Conservation (phyloP, 2,329 filamentous ascomycete genomes). For the Tolypocladium pustulatum region DNA sequence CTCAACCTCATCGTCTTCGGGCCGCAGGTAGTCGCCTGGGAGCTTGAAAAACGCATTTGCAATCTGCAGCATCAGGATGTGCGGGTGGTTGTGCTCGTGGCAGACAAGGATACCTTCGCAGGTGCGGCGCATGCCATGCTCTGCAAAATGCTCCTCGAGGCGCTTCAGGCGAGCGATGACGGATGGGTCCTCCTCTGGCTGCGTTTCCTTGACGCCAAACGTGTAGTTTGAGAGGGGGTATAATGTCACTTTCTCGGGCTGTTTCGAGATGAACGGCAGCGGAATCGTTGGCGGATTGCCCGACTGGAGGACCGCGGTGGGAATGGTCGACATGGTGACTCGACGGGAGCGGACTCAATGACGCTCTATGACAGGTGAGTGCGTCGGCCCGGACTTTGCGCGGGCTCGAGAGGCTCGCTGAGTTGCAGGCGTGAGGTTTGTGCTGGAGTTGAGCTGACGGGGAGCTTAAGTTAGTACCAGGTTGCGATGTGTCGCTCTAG, state of each 20-base stretch:
- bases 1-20: conserved; percentile 80
- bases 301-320: conserved; percentile 64
- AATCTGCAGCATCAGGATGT: conserved; percentile 98
- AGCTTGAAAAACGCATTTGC: conserved; percentile 99
- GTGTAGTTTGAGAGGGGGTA: conserved; percentile 98
- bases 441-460: background rate
- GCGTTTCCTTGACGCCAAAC: conserved; percentile 95
- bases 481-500: background rate
- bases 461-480: background rate
- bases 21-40: conserved; percentile 86
- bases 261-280: conserved; percentile 76
- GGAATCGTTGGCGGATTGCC: conserved; percentile 69
- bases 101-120: conserved; percentile 96
- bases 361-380: background rate
- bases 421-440: background rate
- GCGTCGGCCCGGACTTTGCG: background rate
- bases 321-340: conserved; percentile 68
- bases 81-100: conserved; percentile 97
- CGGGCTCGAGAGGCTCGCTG: background rate
- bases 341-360: background rate
- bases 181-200: conserved; percentile 94
- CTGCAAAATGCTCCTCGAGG: conserved; percentile 87
- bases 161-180: conserved; percentile 87
- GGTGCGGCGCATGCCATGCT: conserved; percentile 92
- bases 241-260: conserved; percentile 80